phyloP scores from a whole-genome alignment of 176 grass and related monocot species.

The Saccharum spontaneum region DNA sequence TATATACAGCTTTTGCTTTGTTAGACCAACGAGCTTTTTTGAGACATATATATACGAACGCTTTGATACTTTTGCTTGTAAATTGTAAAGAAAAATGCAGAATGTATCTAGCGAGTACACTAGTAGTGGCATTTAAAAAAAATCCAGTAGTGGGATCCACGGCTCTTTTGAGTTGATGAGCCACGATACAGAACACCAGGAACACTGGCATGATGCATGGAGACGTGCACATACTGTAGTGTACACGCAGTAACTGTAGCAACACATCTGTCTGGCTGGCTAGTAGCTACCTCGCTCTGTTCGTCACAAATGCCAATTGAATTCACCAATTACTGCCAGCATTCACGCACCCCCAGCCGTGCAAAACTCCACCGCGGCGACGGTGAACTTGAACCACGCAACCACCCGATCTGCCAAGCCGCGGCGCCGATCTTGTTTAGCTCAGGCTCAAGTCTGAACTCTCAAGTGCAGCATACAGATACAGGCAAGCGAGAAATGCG shows the following conservation, averaged over 20 bases:
- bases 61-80: too few species aligned
- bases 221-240: not conserved
- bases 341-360: not conserved
- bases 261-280: not conserved
- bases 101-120: too few species aligned
- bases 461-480: too few species aligned
- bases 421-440: not conserved
- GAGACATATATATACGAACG: too few species aligned
- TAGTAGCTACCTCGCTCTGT: not conserved
- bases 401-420: not conserved
- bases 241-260: not conserved
- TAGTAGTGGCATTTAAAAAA: too few species aligned
- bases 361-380: not conserved
- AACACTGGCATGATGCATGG: too few species aligned
- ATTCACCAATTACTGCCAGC: not conserved
- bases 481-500: not conserved
- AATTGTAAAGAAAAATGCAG: too few species aligned
- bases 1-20: too few species aligned
- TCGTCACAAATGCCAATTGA: conserved; percentile 4
- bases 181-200: too few species aligned
- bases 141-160: not conserved
- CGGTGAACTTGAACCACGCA: not conserved
- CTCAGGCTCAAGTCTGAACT: not conserved
- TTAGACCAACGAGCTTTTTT: too few species aligned
- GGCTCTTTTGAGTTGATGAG: not conserved